Base-by-base conservation (phyloP, 192 early-diverging fungal genomes). In the Podila verticillata region DNA sequence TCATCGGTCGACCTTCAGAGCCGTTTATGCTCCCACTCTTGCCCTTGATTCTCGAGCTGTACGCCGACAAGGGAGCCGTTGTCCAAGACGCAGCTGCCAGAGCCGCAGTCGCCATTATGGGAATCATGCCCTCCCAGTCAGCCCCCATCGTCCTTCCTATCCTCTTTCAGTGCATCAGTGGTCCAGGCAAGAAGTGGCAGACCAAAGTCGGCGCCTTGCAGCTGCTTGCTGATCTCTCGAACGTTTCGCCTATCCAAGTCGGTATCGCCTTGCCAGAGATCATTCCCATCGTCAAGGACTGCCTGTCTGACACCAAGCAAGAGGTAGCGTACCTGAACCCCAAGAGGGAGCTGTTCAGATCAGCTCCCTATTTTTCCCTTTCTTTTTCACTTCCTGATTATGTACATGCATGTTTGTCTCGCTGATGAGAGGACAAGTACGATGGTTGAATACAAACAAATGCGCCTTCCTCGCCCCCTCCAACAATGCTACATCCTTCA, bases 121-220 rank as follows among this genome's bases (percentile, higher is more conserved):
- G 75, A 8, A 72, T 72, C 26, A 72, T 81, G 72, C 85, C 86
- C 5, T 72, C 86, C 1, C 82, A 86, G 49, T 80, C 85, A n/a
- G 71, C 84, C 20, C 80, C 82, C 31, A 58, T 83, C 20, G 62
- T 93, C 57, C 79, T 94, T n/a, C 91, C 93, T 39, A 68, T 90
- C 61, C 75, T 93, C 30, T 87, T 90, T 67, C 85, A 89, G 47
- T 83, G 83, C 48, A 86, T 93, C 66, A 72, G 81, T 63, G 89
- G 90, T 61, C 61, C 69, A 30, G 89, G 90, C 72, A 91, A 93
- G 74, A 94, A 94, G 79, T 91, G 92, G 89, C 92, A 93, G 69
- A 91, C 92, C 49, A 92, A 92, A 82, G 84, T 86, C 9, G 88
- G 87, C n/a, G 88, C 88, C 4, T 56, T 87, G 19, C 83, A 86